Percentiles rank a stretch among this genome's conserved stretches.
Evolutionary conservation across 176 grass and related monocot genomes (phyloP).

Genomic region (Echinochloa phyllopogon): DNA sequence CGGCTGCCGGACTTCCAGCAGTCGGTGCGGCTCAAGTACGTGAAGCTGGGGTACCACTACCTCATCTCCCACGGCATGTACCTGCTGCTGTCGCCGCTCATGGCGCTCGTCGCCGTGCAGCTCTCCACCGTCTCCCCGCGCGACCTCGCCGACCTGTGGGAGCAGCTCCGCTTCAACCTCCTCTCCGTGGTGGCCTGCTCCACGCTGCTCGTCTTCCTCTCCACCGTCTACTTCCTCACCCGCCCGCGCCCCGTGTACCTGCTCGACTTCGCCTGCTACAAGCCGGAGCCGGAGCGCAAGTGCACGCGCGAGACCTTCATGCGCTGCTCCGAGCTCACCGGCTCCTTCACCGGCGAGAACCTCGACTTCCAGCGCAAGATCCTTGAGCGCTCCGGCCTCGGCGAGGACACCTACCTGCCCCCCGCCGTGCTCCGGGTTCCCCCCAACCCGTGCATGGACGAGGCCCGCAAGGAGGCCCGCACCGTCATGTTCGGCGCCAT

Average conservation of each 20-base stretch:
- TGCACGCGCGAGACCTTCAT: conserved; percentile 84
- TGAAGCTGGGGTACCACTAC: conserved; percentile 96
- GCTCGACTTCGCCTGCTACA: conserved; percentile 93
- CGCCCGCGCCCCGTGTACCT: conserved; percentile 85
- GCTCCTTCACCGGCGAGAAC: conserved; percentile 75
- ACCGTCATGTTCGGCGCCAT: conserved; percentile 93
- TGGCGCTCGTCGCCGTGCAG: conserved; percentile 70
- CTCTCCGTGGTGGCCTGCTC: conserved; percentile 73
- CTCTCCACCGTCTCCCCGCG: conserved; percentile 74
- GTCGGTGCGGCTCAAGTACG: conserved; percentile 95
- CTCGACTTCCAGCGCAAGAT: conserved; percentile 94
- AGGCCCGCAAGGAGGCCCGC: conserved; percentile 80
- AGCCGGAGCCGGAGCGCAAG: conserved; percentile 78
- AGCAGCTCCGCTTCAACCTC: conserved; percentile 84
- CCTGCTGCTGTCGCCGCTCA: conserved; percentile 76
- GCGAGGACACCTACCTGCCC: conserved; percentile 82
- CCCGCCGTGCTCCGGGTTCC: conserved; percentile 75
- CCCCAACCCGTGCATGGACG: conserved; percentile 85
- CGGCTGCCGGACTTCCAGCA: conserved; percentile 86
- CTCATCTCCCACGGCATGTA: conserved; percentile 97
- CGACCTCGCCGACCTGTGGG: conserved; percentile 69
- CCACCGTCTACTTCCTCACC: conserved; percentile 94
- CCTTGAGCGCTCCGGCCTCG: conserved; percentile 86
- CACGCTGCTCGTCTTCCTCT: conserved; percentile 92
- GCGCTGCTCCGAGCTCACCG: conserved; percentile 67